These are phyloP conservation scores for Panicum hallii DNA, from an alignment of 202 grass and related monocot genomes.

Conservation along the genomic window DNA sequence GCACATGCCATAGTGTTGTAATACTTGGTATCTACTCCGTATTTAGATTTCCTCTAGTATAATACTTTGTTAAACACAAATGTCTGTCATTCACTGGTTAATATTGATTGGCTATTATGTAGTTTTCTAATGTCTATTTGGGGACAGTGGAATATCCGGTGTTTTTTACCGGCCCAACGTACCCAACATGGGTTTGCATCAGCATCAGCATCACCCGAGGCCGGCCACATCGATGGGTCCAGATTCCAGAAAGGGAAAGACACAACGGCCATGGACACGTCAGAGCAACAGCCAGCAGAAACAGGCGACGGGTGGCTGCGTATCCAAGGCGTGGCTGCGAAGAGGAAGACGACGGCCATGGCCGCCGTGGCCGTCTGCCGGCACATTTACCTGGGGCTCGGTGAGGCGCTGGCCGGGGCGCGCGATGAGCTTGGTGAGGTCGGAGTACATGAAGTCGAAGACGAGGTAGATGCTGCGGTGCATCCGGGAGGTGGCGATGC, in stretches of 20 bases:
- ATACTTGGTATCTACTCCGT: neutral
- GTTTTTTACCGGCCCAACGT: neutral
- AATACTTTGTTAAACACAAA: neutral
- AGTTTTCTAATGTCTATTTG: neutral
- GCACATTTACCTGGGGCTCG: conserved; percentile 52
- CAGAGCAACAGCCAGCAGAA: neutral
- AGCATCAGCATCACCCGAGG: neutral
- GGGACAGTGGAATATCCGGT: neutral
- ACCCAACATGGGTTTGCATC: no score
- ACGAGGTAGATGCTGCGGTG: conserved; percentile 82
- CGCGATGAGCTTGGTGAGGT: conserved; percentile 51
- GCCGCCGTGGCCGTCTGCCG: neutral
- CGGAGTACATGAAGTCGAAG: conserved; percentile 77
- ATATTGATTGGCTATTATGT: neutral
- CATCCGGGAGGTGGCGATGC: conserved; percentile 77
- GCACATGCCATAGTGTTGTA: neutral
- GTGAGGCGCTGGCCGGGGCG: conserved; percentile 44
- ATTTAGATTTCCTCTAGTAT: neutral
- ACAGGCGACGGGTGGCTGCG: neutral
- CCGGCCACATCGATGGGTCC: neutral
- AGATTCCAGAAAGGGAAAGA: conserved; percentile 1
- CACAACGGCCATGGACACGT: neutral
- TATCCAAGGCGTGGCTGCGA: conserved; percentile 6
- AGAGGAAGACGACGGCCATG: neutral
- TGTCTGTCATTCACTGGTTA: neutral